phyloP scores from a whole-genome alignment of 495 filamentous ascomycete species.

The Podospora fimiseda region DNA sequence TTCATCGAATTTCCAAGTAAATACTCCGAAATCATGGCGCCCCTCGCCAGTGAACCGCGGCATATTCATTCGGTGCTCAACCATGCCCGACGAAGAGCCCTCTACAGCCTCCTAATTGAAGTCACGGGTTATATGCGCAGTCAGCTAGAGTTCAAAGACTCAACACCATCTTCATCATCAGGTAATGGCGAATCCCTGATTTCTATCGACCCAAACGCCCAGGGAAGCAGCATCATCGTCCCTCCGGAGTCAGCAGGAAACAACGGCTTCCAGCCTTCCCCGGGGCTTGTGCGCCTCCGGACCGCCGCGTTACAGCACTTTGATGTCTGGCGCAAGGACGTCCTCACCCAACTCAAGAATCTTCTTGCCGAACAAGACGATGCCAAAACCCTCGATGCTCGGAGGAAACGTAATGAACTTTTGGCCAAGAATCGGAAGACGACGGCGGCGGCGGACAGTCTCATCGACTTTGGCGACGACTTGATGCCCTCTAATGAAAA shows the following conservation, averaged over 20 bases:
- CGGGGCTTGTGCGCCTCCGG: constrained; percentile 28
- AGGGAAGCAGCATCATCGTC: constrained; percentile 8
- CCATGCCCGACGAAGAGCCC: constrained; percentile 33
- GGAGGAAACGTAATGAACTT: constrained; percentile 27
- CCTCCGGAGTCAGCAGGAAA: not conserved
- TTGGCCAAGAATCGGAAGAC: constrained; percentile 14
- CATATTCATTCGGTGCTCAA: constrained; percentile 41
- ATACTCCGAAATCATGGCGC: constrained; percentile 32
- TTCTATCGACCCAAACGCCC: constrained; percentile 11
- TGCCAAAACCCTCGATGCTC: constrained; percentile 28
- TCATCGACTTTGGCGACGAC: constrained; percentile 25
- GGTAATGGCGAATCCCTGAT: not conserved
- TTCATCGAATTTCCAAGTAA: too few species aligned
- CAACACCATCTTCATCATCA: not conserved
- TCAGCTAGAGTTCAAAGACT: constrained; percentile 28
- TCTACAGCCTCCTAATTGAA: constrained; percentile 34
- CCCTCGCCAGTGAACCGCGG: constrained; percentile 38
- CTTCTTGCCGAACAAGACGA: constrained; percentile 31
- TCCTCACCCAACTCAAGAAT: constrained; percentile 32
- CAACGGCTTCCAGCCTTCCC: constrained; percentile 15
- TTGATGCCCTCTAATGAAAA: constrained; percentile 8
- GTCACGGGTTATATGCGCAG: constrained; percentile 37
- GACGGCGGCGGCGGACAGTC: constrained; percentile 12
- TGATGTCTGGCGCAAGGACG: constrained; percentile 34
- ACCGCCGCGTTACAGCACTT: constrained; percentile 34